phyloP scores from a whole-genome alignment of 163 green algal genomes.

The Scenedesmus sp. region DNA sequence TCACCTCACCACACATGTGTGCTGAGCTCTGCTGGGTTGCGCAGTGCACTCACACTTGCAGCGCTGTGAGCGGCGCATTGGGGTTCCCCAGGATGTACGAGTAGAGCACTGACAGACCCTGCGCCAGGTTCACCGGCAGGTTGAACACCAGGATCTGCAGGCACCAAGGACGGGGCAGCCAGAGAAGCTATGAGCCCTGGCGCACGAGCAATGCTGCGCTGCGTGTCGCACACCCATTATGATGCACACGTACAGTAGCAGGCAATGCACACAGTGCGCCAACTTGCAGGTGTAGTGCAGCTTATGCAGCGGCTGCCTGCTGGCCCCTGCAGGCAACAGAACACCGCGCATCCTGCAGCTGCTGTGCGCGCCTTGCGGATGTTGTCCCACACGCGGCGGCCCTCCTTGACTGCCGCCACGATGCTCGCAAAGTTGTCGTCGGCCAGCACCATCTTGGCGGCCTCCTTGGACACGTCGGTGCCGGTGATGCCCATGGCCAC shows the following conservation, averaged over 20 bases:
- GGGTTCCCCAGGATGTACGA: slow-evolving; percentile 50
- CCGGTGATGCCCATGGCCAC: slow-evolving; percentile 89
- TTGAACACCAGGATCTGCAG: slow-evolving; percentile 66
- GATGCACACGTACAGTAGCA: neutral
- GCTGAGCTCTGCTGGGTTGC: neutral
- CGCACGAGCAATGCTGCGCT: too few relatives aligned
- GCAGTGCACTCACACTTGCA: slow-evolving; percentile 33
- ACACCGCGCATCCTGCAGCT: neutral
- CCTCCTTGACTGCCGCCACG: slow-evolving; percentile 78
- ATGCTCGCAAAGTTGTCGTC: slow-evolving; percentile 94
- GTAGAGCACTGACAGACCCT: slow-evolving; percentile 55
- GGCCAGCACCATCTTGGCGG: slow-evolving; percentile 90
- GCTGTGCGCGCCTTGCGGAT: slow-evolving; percentile 74
- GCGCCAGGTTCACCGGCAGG: slow-evolving; percentile 56
- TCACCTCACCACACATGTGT: neutral
- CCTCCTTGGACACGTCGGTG: slow-evolving; percentile 74
- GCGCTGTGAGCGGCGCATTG: slow-evolving; percentile 56
- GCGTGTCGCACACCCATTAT: neutral
- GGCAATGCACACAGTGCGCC: neutral
- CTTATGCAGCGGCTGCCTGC: neutral
- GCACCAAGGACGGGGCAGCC: neutral
- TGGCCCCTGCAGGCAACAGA: neutral
- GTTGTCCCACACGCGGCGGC: slow-evolving; percentile 87
- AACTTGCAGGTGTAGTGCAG: neutral
- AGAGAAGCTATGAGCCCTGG: neutral